Base-by-base conservation (phyloP, 306 rosid species). In the Albizia julibrissin region DNA sequence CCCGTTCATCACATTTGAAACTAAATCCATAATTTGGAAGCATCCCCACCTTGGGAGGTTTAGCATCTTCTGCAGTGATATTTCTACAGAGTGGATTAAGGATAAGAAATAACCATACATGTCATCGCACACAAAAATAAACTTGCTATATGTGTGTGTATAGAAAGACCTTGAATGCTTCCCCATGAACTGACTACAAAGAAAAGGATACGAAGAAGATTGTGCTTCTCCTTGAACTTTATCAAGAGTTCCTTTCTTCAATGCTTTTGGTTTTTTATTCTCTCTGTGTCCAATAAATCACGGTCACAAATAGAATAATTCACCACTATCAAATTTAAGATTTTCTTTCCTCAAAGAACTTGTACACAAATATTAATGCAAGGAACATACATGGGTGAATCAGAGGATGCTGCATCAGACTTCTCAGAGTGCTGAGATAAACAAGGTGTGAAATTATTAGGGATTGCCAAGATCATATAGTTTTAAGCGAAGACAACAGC, bases 21-120 rank as follows among this genome's bases (percentile, higher is more conserved):
- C 93, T 95, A 92, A 95, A 95, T 66, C 92, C 96, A 81, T 93
- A 95, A 71, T 91, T 90, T 42, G 99, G 99, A 86, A 93, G 94
- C 80, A 85, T 75, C 72, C 96, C 96, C 56, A 78, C 79, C 88
- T 88, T 87, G 26, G 69, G 88, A 72, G 91, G 74, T 87, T 91
- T 93, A 49, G 66, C 87, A 50, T 91, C 98, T 81, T 85, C 96
- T 54, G 90, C 87, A 11, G 81, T 78, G 77, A 86, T 85, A 83
- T 88, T 92, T 89, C 88, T 77, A 77, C 4, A 24, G 78, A 56
- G 81, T 64, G 29, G 76, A 78, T 90, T 79, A 93, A 93, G 98
- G 86, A 84, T 70, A 82, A 81, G 81, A 75, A n/a, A 33, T 43
- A 76, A 82, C 49, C 43, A 59, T 75, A 74, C 46, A 79, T 33